A percentile compares a stretch with the other conserved stretches of the same genome.
Evolutionary conservation across 441 rosid genomes (phyloP).

Genomic region (Pelargonium fulgidum): DNA sequence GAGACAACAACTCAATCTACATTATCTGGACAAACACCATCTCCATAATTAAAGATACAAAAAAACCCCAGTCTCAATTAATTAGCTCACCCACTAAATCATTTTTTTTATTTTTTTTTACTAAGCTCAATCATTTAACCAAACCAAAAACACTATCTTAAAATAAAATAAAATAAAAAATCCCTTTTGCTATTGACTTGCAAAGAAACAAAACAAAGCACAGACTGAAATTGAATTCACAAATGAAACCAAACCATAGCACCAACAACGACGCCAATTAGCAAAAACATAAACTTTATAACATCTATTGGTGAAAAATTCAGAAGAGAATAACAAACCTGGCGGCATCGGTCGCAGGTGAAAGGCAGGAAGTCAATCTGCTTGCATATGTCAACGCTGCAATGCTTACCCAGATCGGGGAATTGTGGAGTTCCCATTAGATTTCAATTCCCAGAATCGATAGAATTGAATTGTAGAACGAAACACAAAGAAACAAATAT

Average conservation of each 20-base stretch:
- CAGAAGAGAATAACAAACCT: neutral
- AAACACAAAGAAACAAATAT: no score
- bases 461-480: neutral
- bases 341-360: constrained; percentile 25
- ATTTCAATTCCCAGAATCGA: neutral
- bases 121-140: no score
- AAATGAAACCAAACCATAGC: neutral
- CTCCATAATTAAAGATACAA: neutral
- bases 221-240: neutral
- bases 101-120: no score
- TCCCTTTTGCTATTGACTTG: no score
- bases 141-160: no score
- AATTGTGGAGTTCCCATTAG: constrained; percentile 28
- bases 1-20: neutral
- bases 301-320: neutral
- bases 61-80: neutral
- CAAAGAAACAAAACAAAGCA: no score
- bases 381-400: constrained; percentile 24
- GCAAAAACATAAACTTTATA: neutral
- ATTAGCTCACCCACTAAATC: neutral
- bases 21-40: no score
- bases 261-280: no score
- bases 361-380: constrained; percentile 28
- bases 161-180: no score
- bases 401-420: constrained; percentile 29